A percentile compares a stretch with the other conserved stretches of the same genome.
phyloP scores from a whole-genome alignment of 192 early-diverging fungal species.

The Haplosporangium gracile region DNA sequence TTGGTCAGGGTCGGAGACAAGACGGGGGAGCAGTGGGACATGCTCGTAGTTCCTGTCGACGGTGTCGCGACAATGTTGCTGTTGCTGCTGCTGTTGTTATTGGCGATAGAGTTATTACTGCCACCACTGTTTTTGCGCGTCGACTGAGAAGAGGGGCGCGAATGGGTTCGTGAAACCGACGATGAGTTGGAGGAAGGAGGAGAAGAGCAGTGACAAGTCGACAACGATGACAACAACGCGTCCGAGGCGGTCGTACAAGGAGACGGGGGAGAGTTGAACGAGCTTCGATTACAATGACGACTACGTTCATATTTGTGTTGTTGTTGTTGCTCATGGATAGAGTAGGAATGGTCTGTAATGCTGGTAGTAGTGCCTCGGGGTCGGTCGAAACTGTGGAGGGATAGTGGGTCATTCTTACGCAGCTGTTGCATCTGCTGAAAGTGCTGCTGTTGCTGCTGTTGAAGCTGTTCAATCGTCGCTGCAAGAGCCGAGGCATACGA shows the following conservation, averaged over 20 bases:
- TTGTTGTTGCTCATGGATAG: background rate
- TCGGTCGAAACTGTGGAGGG: constrained; percentile 5
- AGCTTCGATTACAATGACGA: constrained; percentile 1
- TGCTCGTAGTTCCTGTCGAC: constrained; percentile 12
- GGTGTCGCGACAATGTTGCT: background rate
- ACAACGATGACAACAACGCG: constrained; percentile 1
- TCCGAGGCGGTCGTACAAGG: constrained; percentile 18
- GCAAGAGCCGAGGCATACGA: constrained; percentile 45
- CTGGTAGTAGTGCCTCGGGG: background rate
- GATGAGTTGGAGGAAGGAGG: background rate
- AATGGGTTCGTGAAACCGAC: background rate
- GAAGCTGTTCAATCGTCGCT: constrained; percentile 31
- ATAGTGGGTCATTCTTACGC: constrained; percentile 8
- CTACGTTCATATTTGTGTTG: constrained; percentile 7
- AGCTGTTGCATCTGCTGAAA: constrained; percentile 17
- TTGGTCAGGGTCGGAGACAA: constrained; percentile 19
- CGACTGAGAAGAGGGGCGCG: background rate
- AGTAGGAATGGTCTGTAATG: background rate
- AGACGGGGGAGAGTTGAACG: constrained; percentile 14
- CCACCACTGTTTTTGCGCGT: background rate
- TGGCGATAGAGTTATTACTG: background rate
- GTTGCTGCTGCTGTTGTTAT: background rate
- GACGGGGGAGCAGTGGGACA: constrained; percentile 38
- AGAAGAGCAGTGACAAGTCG: constrained; percentile 21
- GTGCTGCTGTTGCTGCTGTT: constrained; percentile 26